Conservation (phyloP, 2,329 filamentous ascomycete genomes). For the Sphaceloma murrayae region DNA sequence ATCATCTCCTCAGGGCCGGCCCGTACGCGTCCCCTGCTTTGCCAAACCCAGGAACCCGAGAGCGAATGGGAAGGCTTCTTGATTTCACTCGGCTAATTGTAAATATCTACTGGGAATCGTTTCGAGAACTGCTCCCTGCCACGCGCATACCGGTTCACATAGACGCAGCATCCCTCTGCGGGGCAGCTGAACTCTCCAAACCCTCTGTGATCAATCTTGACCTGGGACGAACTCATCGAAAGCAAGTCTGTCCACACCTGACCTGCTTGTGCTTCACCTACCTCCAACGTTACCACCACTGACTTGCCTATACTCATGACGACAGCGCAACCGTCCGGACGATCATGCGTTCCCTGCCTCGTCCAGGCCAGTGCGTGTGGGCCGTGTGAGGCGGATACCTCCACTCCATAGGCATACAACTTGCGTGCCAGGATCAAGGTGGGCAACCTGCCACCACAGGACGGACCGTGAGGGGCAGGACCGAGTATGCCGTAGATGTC, state of each 20-base stretch:
- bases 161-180: constrained; percentile 50
- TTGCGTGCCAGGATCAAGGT: constrained; percentile 52
- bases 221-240: constrained; percentile 45
- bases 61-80: constrained; percentile 2
- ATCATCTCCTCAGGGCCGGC: too few relatives aligned
- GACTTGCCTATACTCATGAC: constrained; percentile 28
- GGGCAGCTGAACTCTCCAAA: constrained; percentile 49
- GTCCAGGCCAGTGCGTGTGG: background rate
- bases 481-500: constrained; percentile 56
- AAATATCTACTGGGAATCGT: constrained; percentile 18
- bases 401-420: constrained; percentile 55
- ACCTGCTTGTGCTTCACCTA: constrained; percentile 42
- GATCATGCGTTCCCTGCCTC: constrained; percentile 13
- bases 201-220: constrained; percentile 50
- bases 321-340: constrained; percentile 30
- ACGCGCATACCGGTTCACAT: constrained; percentile 48
- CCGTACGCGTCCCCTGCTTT: constrained; percentile 4
- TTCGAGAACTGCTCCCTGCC: constrained; percentile 39
- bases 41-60: constrained; percentile 8
- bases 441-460: constrained; percentile 38
- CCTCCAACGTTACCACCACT: constrained; percentile 54
- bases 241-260: constrained; percentile 56
- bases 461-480: constrained; percentile 42
- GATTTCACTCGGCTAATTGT: background rate
- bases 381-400: constrained; percentile 29